Evolutionary conservation across 164 flowering plant genomes (phyloP).

Genomic region (Piper longum): DNA sequence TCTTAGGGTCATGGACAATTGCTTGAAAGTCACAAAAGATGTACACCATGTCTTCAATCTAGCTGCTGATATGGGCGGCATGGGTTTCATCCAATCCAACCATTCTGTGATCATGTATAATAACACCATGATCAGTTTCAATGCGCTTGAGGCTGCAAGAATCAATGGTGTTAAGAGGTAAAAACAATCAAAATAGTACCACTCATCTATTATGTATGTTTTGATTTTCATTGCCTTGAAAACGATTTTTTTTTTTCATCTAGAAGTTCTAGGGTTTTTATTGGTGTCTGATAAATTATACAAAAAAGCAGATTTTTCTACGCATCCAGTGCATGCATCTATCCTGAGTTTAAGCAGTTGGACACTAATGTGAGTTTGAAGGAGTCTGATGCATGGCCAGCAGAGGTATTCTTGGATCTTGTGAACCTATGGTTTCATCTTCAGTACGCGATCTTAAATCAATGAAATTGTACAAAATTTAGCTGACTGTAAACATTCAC

Average conservation of each 20-base stretch:
- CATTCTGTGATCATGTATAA: constrained; percentile 97
- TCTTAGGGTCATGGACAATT: constrained; percentile 95
- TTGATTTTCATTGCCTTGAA: not conserved
- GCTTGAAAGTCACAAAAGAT: constrained; percentile 69
- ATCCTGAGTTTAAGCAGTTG: constrained; percentile 96
- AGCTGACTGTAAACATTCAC: not conserved
- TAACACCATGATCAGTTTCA: constrained; percentile 97
- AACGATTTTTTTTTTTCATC: no score
- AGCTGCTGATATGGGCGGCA: constrained; percentile 99
- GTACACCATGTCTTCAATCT: constrained; percentile 96
- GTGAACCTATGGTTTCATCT: not conserved
- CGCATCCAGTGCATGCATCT: constrained; percentile 98
- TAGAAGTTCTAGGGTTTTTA: constrained; percentile 2
- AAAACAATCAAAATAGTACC: not conserved
- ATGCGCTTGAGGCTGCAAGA: constrained; percentile 91
- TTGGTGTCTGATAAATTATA: not conserved
- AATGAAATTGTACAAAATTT: not conserved
- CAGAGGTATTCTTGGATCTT: constrained; percentile 49
- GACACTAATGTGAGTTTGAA: constrained; percentile 98
- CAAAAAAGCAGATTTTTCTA: constrained; percentile 62
- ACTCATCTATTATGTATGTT: not conserved
- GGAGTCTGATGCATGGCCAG: constrained; percentile 99
- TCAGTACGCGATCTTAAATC: not conserved
- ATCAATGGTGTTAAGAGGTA: constrained; percentile 90
- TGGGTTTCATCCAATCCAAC: constrained; percentile 99